Evolutionary conservation across 2,329 filamentous ascomycete species (phyloP).

Genomic region (Pestalotiopsis sp.): DNA sequence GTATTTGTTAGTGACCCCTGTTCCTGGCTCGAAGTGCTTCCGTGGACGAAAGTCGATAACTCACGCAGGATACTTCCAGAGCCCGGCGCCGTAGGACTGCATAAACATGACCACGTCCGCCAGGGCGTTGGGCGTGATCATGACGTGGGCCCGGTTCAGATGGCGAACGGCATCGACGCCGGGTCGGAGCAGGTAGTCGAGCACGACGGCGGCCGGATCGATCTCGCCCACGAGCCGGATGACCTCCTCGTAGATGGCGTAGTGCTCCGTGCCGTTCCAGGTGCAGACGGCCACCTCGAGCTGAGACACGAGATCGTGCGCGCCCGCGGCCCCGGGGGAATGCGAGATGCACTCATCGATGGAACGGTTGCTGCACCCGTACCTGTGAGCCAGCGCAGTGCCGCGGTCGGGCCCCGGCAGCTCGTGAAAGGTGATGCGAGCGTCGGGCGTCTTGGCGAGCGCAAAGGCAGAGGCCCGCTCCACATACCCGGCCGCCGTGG

Average conservation of each 20-base stretch:
- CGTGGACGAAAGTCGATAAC: neutral
- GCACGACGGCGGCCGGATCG: constrained; percentile 23
- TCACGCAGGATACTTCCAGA: constrained; percentile 25
- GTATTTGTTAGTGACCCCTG: neutral
- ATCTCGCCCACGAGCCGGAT: constrained; percentile 17
- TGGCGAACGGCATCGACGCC: constrained; percentile 20
- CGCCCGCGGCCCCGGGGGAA: neutral
- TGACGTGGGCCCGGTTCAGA: constrained; percentile 15
- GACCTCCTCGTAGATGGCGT: constrained; percentile 1
- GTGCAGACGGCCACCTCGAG: neutral
- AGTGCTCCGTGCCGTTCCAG: constrained; percentile 3
- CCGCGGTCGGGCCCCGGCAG: constrained; percentile 17
- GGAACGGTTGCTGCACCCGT: neutral
- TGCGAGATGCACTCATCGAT: neutral
- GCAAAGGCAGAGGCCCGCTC: constrained; percentile 19
- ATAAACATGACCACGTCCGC: constrained; percentile 12
- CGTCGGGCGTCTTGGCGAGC: constrained; percentile 17
- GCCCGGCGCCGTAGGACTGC: constrained; percentile 17
- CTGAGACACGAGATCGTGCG: neutral
- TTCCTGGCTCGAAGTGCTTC: neutral
- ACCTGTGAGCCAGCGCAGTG: neutral
- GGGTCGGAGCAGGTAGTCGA: constrained; percentile 19
- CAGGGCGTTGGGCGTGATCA: constrained; percentile 19
- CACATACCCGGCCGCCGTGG: constrained; percentile 16
- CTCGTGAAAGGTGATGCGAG: constrained; percentile 24